Percentiles rank a stretch among this genome's conserved stretches.
phyloP scores from a whole-genome alignment of 805 yeast genomes.

The Ogataea trehalophila region DNA sequence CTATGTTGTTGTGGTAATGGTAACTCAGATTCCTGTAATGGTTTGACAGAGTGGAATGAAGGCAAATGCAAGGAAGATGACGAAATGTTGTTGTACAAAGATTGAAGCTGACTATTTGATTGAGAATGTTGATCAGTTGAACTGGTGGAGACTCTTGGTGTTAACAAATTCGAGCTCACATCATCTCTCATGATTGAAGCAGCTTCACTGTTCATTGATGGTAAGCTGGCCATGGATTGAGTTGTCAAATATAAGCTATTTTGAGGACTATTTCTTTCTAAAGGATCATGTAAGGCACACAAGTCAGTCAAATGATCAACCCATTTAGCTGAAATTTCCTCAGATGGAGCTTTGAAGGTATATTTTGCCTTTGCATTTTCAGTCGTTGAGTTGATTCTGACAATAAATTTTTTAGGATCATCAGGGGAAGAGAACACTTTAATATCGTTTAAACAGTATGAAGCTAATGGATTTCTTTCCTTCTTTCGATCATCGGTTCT shows the following conservation, averaged over 20 bases:
- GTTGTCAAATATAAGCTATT: constrained; percentile 12
- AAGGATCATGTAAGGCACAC: constrained; percentile 40
- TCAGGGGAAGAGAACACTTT: constrained; percentile 30
- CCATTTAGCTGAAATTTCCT: constrained; percentile 48
- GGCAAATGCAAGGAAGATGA: constrained; percentile 23
- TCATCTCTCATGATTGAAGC: constrained; percentile 8
- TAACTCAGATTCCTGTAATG: neutral
- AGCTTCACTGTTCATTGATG: constrained; percentile 2
- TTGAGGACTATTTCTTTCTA: constrained; percentile 47
- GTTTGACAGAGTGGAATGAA: constrained; percentile 21
- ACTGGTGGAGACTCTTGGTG: neutral
- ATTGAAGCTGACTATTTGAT: constrained; percentile 1
- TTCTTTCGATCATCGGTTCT: constrained; percentile 50
- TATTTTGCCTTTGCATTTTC: constrained; percentile 23
- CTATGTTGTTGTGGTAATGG: neutral
- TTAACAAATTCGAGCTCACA: constrained; percentile 3
- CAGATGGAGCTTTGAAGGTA: constrained; percentile 41
- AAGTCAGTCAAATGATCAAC: constrained; percentile 49
- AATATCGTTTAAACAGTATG: constrained; percentile 34
- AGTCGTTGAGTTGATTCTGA: constrained; percentile 29
- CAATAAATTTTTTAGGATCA: constrained; percentile 34
- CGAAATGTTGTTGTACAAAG: constrained; percentile 8
- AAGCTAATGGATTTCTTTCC: constrained; percentile 42
- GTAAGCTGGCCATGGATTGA: constrained; percentile 6
- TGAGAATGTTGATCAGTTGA: neutral